phyloP scores from a whole-genome alignment of 441 rosid species.

The Eruca vesicaria region DNA sequence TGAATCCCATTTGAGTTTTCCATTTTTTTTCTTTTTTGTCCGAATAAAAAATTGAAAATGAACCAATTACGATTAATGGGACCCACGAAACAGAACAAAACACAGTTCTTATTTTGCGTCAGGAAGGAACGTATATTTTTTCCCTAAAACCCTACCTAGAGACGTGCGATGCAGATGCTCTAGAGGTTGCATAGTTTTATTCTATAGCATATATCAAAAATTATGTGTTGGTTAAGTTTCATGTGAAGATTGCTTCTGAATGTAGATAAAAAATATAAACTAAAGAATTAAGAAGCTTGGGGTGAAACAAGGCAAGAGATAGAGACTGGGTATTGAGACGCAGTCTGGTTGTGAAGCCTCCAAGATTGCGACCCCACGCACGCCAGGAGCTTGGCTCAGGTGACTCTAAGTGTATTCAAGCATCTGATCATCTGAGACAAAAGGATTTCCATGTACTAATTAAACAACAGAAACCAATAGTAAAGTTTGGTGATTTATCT shows the following conservation, averaged over 20 bases:
- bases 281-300: constrained; percentile 71
- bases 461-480: neutral
- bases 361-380: constrained; percentile 78
- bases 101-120: no score
- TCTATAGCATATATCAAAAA: neutral
- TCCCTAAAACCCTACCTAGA: no score
- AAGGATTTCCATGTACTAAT: constrained; percentile 68
- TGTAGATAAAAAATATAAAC: constrained; percentile 75
- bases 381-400: constrained; percentile 79
- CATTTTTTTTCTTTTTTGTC: no score
- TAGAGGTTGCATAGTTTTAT: neutral
- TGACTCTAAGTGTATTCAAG: constrained; percentile 80
- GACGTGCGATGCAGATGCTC: no score
- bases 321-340: no score
- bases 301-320: constrained; percentile 48
- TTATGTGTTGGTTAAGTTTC: neutral
- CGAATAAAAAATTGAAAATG: no score
- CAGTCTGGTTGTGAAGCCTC: constrained; percentile 85
- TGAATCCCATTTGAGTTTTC: no score
- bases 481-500: neutral
- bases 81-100: no score
- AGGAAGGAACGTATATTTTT: no score
- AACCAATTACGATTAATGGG: no score
- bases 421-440: constrained; percentile 69
- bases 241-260: constrained; percentile 3